Base-by-base conservation (phyloP, 2,329 filamentous ascomycete genomes). In the Apiospora sp. region DNA sequence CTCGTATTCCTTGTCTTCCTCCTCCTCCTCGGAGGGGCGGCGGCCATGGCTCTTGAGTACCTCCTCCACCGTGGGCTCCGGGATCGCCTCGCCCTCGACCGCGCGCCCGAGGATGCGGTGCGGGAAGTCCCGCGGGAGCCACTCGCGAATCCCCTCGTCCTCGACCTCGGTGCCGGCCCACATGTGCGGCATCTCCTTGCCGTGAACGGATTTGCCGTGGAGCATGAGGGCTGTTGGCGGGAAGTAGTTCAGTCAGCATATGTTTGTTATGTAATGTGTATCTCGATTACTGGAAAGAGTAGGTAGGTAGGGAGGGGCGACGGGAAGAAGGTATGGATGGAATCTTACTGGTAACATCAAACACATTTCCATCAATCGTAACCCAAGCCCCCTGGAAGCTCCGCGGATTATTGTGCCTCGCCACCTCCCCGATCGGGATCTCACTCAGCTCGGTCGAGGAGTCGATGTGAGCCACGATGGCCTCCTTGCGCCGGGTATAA, bases 261-360 rank as follows among this genome's bases (percentile, higher is more conserved):
- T 61, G n/a, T 27, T 3, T n/a, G n/a, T n/a, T n/a, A n/a, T n/a
- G n/a, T n/a, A n/a, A n/a, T n/a, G n/a, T n/a, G n/a, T n/a, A n/a
- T n/a, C n/a, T 27, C 51, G 48, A 24, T 34, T 49, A 22, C 22
- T 14, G 48, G 0, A n/a, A 54, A 10, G 14, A 10, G 14, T 16
- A 10, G 24, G 41, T 43, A 43, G 41, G 13, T 43, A 43, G 41
- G 34, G n/a, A n/a, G n/a, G n/a, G n/a, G n/a, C n/a, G n/a, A n/a
- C n/a, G n/a, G n/a, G n/a, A n/a, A n/a, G n/a, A n/a, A n/a, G n/a
- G n/a, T n/a, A n/a, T n/a, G n/a, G 34, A 4, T 7, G 34, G 7
- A 37, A 43, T 43, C 74, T 54, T 70, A 76, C 75, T 19, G 5
- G 72, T 75, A 3, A 74, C 72, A 27, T 76, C 72, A 13, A 73